phyloP scores from a whole-genome alignment of 2,329 filamentous ascomycete species.

The Phialophora expanda region DNA sequence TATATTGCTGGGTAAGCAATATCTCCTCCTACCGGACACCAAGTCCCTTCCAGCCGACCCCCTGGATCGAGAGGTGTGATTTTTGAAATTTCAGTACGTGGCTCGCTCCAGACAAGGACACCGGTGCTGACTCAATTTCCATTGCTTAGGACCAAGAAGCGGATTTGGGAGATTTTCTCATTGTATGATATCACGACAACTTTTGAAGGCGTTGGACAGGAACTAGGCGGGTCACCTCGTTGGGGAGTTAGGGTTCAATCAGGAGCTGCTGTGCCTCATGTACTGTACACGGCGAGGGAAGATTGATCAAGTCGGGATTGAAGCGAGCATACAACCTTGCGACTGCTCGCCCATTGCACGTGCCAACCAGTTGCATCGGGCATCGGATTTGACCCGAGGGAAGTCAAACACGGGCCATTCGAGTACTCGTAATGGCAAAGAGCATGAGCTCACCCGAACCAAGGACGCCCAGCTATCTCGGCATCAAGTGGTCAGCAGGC shows the following conservation, averaged over 20 bases:
- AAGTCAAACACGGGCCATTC: neutral
- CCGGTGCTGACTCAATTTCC: slow-evolving; percentile 10
- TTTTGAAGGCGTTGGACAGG: neutral
- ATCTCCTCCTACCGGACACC: slow-evolving; percentile 32
- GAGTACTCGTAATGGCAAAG: neutral
- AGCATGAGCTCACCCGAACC: neutral
- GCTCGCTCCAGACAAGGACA: neutral
- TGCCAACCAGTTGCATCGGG: neutral
- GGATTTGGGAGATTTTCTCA: slow-evolving; percentile 17
- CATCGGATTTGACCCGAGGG: neutral
- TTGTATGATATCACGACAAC: slow-evolving; percentile 10
- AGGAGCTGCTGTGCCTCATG: neutral
- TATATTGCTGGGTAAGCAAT: slow-evolving; percentile 38
- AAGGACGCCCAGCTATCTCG: too few species aligned
- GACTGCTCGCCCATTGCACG: neutral
- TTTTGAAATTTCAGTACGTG: slow-evolving; percentile 25
- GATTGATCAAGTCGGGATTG: neutral
- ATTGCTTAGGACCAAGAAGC: slow-evolving; percentile 11
- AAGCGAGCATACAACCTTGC: neutral
- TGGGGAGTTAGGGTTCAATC: neutral
- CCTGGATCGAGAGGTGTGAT: slow-evolving; percentile 33
- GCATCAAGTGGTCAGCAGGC: too few species aligned
- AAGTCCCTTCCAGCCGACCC: slow-evolving; percentile 26
- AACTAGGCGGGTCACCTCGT: too few species aligned
- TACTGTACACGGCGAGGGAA: neutral